These are phyloP conservation scores for Pseudogymnoascus sp. DNA, from an alignment of 2,329 filamentous ascomycete genomes.

Conservation along the genomic window DNA sequence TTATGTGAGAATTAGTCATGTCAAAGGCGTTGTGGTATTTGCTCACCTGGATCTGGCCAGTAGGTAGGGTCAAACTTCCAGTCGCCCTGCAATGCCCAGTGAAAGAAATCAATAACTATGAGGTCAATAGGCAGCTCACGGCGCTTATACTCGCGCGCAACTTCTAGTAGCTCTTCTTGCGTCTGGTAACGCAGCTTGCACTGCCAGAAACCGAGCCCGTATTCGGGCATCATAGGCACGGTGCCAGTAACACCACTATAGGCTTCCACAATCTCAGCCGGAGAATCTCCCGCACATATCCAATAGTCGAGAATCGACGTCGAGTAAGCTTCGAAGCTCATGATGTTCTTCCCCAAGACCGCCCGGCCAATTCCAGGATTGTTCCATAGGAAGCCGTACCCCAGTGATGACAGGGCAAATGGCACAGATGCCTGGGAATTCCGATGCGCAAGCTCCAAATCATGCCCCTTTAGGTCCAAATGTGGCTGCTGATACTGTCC, in stretches of 20 bases:
- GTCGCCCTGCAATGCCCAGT: constrained; percentile 59
- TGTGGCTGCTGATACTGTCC: constrained; percentile 59
- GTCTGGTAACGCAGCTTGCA: constrained; percentile 59
- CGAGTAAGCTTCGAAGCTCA: constrained; percentile 52
- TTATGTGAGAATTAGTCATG: constrained; percentile 3
- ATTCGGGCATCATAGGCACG: constrained; percentile 61
- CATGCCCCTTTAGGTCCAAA: constrained; percentile 53
- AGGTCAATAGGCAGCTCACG: constrained; percentile 51
- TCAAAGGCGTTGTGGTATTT: neutral
- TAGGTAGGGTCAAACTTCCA: constrained; percentile 58
- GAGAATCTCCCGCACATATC: constrained; percentile 50
- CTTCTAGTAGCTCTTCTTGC: constrained; percentile 52
- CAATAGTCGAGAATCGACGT: constrained; percentile 55
- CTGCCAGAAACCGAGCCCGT: constrained; percentile 61
- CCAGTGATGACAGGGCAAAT: constrained; percentile 50
- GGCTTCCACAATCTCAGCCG: constrained; percentile 45
- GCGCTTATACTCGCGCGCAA: constrained; percentile 51
- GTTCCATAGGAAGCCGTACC: constrained; percentile 60
- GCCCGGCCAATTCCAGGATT: constrained; percentile 54
- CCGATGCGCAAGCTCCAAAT: constrained; percentile 56
- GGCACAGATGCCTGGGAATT: constrained; percentile 60
- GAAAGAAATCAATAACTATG: constrained; percentile 62
- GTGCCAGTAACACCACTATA: constrained; percentile 50
- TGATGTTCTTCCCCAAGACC: constrained; percentile 52
- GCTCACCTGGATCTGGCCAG: constrained; percentile 53